Conservation (phyloP, 1,284 basidiomycete species). For the Apiotrichum gamsii region DNA sequence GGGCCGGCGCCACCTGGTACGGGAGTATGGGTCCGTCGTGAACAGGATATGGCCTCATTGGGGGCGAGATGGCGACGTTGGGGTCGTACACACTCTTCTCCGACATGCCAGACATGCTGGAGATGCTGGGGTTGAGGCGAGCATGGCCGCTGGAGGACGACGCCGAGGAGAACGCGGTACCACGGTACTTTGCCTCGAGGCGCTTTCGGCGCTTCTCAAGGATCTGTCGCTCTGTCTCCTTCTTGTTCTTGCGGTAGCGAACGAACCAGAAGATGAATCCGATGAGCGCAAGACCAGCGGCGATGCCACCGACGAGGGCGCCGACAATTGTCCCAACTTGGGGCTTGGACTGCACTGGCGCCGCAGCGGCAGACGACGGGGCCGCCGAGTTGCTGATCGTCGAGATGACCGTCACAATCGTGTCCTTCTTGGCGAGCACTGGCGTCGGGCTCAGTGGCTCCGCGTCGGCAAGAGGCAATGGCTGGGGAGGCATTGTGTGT, state of each 20-base stretch:
- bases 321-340: slow-evolving; percentile 24
- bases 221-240: neutral
- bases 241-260: slow-evolving; percentile 15
- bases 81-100: slow-evolving; percentile 10
- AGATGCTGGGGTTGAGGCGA: slow-evolving; percentile 1
- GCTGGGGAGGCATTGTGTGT: too few relatives aligned
- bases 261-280: slow-evolving; percentile 15
- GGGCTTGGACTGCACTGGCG: neutral
- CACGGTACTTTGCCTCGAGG: too few relatives aligned
- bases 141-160: neutral
- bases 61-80: slow-evolving; percentile 2
- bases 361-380: neutral
- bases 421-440: neutral
- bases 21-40: slow-evolving; percentile 6
- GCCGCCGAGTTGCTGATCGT: slow-evolving; percentile 1
- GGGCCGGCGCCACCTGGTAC: slow-evolving; percentile 15
- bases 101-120: too few relatives aligned
- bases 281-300: slow-evolving; percentile 17
- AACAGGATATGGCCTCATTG: neutral
- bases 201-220: too few relatives aligned
- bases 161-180: too few relatives aligned
- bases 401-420: slow-evolving; percentile 11
- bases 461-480: too few relatives aligned
- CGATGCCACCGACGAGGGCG: slow-evolving; percentile 29
- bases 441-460: too few relatives aligned